Conservation (phyloP, 306 rosid species). For the Trifolium repens region DNA sequence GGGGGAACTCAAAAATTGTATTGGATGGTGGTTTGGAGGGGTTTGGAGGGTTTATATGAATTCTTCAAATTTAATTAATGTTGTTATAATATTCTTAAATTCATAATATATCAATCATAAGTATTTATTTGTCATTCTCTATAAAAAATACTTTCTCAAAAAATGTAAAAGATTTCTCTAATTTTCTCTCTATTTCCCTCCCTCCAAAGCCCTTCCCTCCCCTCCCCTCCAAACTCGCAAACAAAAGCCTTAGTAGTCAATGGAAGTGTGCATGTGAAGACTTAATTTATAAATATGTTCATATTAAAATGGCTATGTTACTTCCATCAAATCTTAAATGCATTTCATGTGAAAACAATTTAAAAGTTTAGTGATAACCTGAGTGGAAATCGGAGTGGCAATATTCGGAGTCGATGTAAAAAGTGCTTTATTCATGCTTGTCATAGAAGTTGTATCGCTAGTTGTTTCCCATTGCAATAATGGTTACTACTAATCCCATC, state of each 20-base stretch:
- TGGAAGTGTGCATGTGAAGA: constrained; percentile 1
- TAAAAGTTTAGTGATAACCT: constrained; percentile 46
- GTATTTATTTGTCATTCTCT: too few species aligned
- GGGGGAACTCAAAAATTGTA: too few species aligned
- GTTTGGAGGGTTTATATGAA: too few species aligned
- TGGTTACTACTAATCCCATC: constrained; percentile 76
- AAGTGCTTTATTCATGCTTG: constrained; percentile 51
- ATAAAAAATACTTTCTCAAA: too few species aligned
- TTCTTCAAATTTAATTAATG: too few species aligned
- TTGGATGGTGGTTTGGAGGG: too few species aligned
- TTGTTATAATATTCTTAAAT: too few species aligned
- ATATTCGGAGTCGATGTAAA: constrained; percentile 55
- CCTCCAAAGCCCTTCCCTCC: too few species aligned
- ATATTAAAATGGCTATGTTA: constrained; percentile 28
- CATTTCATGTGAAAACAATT: constrained; percentile 16
- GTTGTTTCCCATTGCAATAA: constrained; percentile 96
- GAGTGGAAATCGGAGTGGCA: constrained; percentile 47
- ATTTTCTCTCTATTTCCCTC: too few species aligned
- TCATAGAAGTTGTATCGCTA: constrained; percentile 52
- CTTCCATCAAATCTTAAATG: constrained; percentile 24
- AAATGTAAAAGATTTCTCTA: too few species aligned
- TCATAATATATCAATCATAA: too few species aligned
- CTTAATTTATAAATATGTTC: not conserved
- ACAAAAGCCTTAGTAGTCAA: not conserved
- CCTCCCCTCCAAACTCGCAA: too few species aligned